Percentiles rank a stretch among this genome's conserved stretches.
phyloP scores from a whole-genome alignment of 192 early-diverging fungal species.

The Piromyces finnis region DNA sequence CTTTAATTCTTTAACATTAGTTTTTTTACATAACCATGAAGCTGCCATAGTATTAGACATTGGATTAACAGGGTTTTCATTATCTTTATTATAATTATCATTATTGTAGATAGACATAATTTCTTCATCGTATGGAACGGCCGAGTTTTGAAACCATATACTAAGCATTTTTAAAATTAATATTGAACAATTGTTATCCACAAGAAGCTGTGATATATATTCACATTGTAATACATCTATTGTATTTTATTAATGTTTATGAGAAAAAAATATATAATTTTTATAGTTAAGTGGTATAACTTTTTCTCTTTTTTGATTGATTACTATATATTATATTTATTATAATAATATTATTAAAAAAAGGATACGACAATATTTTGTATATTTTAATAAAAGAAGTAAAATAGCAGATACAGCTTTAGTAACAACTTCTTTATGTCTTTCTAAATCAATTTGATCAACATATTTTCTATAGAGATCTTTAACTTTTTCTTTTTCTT shows the following conservation, averaged over 20 bases:
- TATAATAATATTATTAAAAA: neutral
- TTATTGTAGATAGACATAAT: neutral
- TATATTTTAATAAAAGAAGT: slow-evolving; percentile 37
- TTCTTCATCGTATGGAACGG: neutral
- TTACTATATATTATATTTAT: neutral
- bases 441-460: slow-evolving; percentile 29
- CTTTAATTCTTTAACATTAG: neutral
- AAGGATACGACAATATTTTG: slow-evolving; percentile 44
- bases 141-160: slow-evolving; percentile 37
- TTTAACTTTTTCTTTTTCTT: neutral
- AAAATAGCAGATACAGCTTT: slow-evolving; percentile 51
- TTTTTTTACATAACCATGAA: neutral
- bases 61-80: neutral
- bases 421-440: slow-evolving; percentile 53
- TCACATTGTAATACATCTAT: slow-evolving; percentile 59
- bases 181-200: slow-evolving; percentile 69
- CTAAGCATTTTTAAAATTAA: slow-evolving; percentile 64
- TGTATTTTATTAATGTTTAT: too few species aligned
- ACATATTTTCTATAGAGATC: slow-evolving; percentile 4
- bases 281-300: too few species aligned
- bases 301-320: too few species aligned
- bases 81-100: neutral
- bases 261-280: too few species aligned
- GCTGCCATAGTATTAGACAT: slow-evolving; percentile 1
- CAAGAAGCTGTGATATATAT: slow-evolving; percentile 54